Base-by-base conservation (phyloP, 1,284 basidiomycete species). In the Ceratobasidium sp. region DNA sequence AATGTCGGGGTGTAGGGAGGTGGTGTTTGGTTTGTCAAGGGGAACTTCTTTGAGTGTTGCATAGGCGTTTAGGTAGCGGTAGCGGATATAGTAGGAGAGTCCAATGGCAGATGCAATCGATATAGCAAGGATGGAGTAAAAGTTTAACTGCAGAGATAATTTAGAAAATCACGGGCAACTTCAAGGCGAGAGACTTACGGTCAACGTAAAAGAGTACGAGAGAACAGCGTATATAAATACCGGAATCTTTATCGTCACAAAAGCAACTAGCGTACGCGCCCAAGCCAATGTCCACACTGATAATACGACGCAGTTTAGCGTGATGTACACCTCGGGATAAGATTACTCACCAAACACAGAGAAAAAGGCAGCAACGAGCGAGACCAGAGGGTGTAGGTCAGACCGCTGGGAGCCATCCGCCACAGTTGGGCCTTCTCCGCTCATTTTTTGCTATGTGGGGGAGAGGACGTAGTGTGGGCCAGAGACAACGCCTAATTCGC, bases 181-280 rank as follows among this genome's bases (percentile, higher is more conserved):
- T 61, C 8, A 23, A 69, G n/a, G 44, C 55, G 21, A 70, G 23
- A 50, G 41, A 78, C 87, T 70, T 79, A 92, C 92, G 72, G 91
- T 92, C 77, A 95, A 85, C 1, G 94, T 96, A 86, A 96, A 89
- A 3, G 94, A 94, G 80, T 95, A 95, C 11, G 94, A 94, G 18
- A 96, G 85, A 41, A 94, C 84, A 26, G 89, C 85, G 77, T 92
- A 93, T 61, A 92, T 89, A 78, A 87, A 87, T 76, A 88, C 86
- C 1, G 95, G 95, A 8, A 95, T 79, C 7, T 91, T 90, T 70
- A 96, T 92, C 1, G 94, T 95, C 9, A 86, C 85, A 77, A 95
- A 92, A 1, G 90, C 87, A 49, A 93, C 85, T 52, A 92, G 81
- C 21, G 86, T 83, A 80, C 90, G 90, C 43, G 87, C 84, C 86